Conservation (phyloP, 148 eudicot species). For the Drosera capensis region DNA sequence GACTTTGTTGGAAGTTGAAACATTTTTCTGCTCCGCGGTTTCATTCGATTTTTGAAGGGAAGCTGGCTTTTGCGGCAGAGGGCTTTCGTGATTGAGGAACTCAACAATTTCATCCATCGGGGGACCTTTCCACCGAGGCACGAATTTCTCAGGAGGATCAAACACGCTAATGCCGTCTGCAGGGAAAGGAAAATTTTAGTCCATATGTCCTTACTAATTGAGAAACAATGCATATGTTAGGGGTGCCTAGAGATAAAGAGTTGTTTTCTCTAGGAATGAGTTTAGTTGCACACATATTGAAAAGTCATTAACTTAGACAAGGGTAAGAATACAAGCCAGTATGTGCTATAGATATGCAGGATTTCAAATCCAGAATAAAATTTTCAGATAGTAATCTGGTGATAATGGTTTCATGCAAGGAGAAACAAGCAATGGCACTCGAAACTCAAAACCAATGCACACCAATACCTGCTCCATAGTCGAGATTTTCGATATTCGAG, state of each 20-base stretch:
- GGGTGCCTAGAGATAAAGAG: too few relatives aligned
- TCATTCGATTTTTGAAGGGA: conserved; percentile 18
- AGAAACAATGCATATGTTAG: too few relatives aligned
- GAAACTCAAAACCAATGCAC: neutral
- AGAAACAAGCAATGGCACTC: neutral
- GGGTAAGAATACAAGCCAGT: neutral
- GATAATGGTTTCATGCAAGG: neutral
- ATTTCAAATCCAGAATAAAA: too few relatives aligned
- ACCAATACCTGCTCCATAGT: conserved; percentile 83
- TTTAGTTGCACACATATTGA: too few relatives aligned
- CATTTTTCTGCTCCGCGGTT: conserved; percentile 11
- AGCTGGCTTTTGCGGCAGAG: conserved; percentile 7
- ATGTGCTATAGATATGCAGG: too few relatives aligned
- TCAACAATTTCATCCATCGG: conserved; percentile 41
- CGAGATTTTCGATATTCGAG: conserved; percentile 83
- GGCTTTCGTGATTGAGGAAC: conserved; percentile 25
- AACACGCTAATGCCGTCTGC: conserved; percentile 80
- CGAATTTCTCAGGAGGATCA: conserved; percentile 82
- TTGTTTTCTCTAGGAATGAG: too few relatives aligned
- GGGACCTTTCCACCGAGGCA: conserved; percentile 94
- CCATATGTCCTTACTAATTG: too few relatives aligned
- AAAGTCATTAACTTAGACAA: too few relatives aligned
- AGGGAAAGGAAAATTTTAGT: conserved; percentile 5
- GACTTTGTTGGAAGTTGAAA: conserved; percentile 9
- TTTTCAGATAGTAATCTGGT: too few relatives aligned